Base-by-base conservation (phyloP, 2,329 filamentous ascomycete species). In the Albifimbria verrucaria region DNA sequence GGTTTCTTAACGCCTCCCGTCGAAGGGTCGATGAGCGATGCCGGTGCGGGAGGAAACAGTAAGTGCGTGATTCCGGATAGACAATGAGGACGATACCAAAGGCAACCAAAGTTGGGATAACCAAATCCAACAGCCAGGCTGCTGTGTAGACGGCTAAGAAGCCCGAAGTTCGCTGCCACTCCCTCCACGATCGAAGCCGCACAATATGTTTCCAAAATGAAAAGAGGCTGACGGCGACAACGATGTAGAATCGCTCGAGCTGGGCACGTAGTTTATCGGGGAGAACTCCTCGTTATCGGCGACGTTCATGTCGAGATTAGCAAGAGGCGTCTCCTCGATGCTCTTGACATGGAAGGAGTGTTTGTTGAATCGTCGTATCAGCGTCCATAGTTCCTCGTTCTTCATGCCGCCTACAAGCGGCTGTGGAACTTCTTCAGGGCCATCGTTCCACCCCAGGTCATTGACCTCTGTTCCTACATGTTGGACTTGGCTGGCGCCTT, bases 241-340 rank as follows among this genome's bases (percentile, higher is more conserved):
- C 90, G 79, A 91, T 92, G 66, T 95, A 95, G 11, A 94, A 73
- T 15, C 91, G 79, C 70, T 95, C 91, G 4, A 94, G 67, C 50
- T 88, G 91, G 2, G 86, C 83, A 11, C 90, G 80, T 44, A 95
- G 74, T 71, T 94, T 94, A 63, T 94, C 90, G 0, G 90, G 90
- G 88, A 90, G 67, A 94, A 94, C 53, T 92, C 88, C 59, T 94
- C 90, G 51, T 93, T 86, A 39, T 92, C 87, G 4, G 89, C 86
- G 52, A 90, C 87, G 60, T 92, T 90, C 54, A 95, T 78, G 67
- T 95, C 90, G 36, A 96, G 73, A 15, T 85, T 83, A 6, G 87
- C 88, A 1, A 88, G 79, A 1, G 71, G 71, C 0, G 63, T 54
- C 36, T 70, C 62, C 1, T 68, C 60, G 9, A 86, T 82, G 24